These are phyloP conservation scores for Helianthus annuus DNA, from an alignment of 129 eudicot species.

Conservation along the genomic window DNA sequence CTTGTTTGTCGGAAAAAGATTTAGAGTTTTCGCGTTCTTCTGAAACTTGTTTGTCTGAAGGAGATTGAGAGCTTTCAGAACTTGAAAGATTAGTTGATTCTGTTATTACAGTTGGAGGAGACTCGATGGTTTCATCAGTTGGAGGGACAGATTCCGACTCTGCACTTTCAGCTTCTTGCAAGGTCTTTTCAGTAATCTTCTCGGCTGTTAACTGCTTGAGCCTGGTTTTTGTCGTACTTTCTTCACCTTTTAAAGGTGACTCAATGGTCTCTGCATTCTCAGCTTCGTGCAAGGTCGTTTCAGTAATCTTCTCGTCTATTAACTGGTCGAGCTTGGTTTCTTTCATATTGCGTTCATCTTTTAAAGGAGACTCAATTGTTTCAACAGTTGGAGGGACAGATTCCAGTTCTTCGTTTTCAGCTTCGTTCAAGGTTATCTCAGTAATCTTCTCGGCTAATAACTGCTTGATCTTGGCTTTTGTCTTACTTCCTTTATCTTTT, in stretches of 20 bases:
- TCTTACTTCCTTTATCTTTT: slow-evolving; percentile 33
- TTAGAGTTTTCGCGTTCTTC: slow-evolving; percentile 9
- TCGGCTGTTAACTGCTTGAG: slow-evolving; percentile 31
- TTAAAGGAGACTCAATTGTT: slow-evolving; percentile 29
- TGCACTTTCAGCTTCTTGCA: slow-evolving; percentile 39
- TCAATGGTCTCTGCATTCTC: slow-evolving; percentile 21
- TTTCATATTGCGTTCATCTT: slow-evolving; percentile 33
- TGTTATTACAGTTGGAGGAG: slow-evolving; percentile 29
- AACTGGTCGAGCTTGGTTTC: slow-evolving; percentile 32
- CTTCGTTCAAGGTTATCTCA: slow-evolving; percentile 52
- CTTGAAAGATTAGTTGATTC: slow-evolving; percentile 6
- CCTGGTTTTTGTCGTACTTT: slow-evolving; percentile 23
- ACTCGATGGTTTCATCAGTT: slow-evolving; percentile 22
- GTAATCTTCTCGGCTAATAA: slow-evolving; percentile 34
- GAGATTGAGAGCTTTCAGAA: slow-evolving; percentile 1
- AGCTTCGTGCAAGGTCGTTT: slow-evolving; percentile 50
- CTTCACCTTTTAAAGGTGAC: slow-evolving; percentile 36
- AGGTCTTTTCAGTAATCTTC: slow-evolving; percentile 51
- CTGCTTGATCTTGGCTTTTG: slow-evolving; percentile 31
- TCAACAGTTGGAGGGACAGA: slow-evolving; percentile 14
- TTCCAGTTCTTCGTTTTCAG: slow-evolving; percentile 26
- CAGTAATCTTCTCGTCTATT: slow-evolving; percentile 36
- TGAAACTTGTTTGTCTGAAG: slow-evolving; percentile 11
- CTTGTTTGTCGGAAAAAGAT: slow-evolving; percentile 30
- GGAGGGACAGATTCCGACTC: slow-evolving; percentile 25